phyloP scores from a whole-genome alignment of 257 asterid genomes.

The Solanum paucissectum region DNA sequence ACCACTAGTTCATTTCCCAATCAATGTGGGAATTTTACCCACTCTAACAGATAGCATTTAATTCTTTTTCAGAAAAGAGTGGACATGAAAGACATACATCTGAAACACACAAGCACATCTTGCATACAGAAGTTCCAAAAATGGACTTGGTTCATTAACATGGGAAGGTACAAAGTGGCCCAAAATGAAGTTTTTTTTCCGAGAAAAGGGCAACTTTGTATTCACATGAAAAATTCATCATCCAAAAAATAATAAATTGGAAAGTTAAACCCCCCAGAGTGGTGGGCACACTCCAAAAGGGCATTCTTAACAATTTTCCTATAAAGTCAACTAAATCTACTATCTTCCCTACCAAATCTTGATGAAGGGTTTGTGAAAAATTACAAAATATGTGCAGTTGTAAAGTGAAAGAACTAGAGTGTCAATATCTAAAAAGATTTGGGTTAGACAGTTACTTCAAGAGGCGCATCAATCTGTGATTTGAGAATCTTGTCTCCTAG shows the following conservation, averaged over 20 bases:
- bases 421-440: constrained; percentile 1
- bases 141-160: neutral
- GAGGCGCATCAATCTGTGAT: constrained; percentile 61
- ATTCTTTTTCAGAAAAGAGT: neutral
- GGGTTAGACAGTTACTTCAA: constrained; percentile 48
- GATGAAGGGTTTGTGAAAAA: neutral
- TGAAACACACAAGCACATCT: neutral
- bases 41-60: neutral
- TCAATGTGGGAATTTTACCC: neutral
- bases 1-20: neutral
- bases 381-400: neutral
- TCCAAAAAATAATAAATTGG: neutral
- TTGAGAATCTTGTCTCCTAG: constrained; percentile 73
- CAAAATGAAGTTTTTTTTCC: neutral
- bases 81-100: neutral
- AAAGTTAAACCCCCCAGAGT: neutral
- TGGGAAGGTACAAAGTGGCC: neutral
- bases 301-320: neutral
- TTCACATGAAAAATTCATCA: neutral
- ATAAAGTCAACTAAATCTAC: neutral
- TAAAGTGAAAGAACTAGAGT: constrained; percentile 5
- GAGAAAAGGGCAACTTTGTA: neutral
- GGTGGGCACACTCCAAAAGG: neutral
- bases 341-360: neutral
- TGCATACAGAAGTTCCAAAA: neutral